Percentiles rank a stretch among this genome's conserved stretches.
phyloP scores from a whole-genome alignment of 768 basidiomycete species.

The Boletus coccyginus region DNA sequence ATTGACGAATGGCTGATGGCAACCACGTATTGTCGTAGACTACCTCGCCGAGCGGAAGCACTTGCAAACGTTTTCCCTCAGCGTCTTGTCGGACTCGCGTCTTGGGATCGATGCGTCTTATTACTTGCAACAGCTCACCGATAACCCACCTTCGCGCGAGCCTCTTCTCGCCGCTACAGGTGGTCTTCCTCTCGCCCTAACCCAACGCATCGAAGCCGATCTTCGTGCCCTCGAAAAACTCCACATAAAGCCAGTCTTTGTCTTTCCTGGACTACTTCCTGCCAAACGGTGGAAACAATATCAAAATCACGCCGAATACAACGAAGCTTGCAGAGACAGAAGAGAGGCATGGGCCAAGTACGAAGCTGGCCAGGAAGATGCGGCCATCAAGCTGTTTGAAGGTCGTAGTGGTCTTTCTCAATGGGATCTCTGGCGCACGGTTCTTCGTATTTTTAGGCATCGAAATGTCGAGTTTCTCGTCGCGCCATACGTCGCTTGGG shows the following conservation, averaged over 20 bases:
- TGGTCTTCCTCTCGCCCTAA: conserved; percentile 87
- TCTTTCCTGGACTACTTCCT: conserved; percentile 87
- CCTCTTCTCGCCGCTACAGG: conserved; percentile 93
- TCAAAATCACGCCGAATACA: conserved; percentile 52
- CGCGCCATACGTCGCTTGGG: conserved; percentile 93
- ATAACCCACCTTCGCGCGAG: conserved; percentile 76
- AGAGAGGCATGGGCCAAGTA: conserved; percentile 92
- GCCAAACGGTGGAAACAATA: conserved; percentile 63
- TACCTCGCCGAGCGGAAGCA: conserved; percentile 89
- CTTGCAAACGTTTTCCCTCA: conserved; percentile 76
- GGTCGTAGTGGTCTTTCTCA: conserved; percentile 67
- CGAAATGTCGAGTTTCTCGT: conserved; percentile 94
- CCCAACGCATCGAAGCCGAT: conserved; percentile 86
- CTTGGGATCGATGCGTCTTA: conserved; percentile 95
- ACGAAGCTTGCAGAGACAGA: conserved; percentile 71
- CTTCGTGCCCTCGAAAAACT: conserved; percentile 86
- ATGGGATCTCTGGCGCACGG: conserved; percentile 94
- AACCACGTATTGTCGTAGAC: conserved; percentile 39
- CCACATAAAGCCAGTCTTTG: conserved; percentile 97
- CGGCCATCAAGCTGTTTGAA: conserved; percentile 82
- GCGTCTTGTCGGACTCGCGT: conserved; percentile 82
- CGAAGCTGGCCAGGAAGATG: conserved; percentile 88
- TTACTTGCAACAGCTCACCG: conserved; percentile 79
- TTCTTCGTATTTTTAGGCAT: conserved; percentile 90
- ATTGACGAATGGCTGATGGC: neutral